Evolutionary conservation across 768 basidiomycete genomes (phyloP), one percentile per base, ranked within the genome.

Genomic region (Panaeolus cyanescens): DNA sequence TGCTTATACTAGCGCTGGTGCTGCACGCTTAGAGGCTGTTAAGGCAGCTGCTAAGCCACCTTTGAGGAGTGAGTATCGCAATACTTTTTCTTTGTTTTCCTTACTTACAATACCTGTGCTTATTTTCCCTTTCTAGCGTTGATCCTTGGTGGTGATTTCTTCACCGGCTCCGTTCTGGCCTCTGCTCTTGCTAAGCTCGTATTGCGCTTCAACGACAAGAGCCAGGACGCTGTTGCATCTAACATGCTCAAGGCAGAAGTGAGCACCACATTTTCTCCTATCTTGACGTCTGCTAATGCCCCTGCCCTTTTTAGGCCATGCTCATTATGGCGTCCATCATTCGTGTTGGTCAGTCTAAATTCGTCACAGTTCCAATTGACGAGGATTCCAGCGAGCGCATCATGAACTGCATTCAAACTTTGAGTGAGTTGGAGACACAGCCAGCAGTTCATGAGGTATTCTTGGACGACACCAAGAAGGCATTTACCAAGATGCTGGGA

Each of bases 301-400:
- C 33, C 3, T 53, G 10, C 34, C 55, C 34, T 57, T 58, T 39
- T 15, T 67, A 93, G 91, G 88, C 93, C 5, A 98, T 99, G 93
- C 83, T 99, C 58, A 94, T 99, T 72, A 98, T 99, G 97, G 90
- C 95, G 1, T 97, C 95, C 8, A 83, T 95, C 71, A 92, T 99
- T 71, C 94, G 97, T 54, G 93, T 98, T 59, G 97, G 97, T 34
- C 96, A 99, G 77, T 96, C 95, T 58, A 96, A 96, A 71, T 96
- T 96, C 66, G 92, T 91, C 42, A 87, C 92, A 0, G 90, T 89
- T 1, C 91, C 93, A n/a, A 99, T 99, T 65, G 97, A 99, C 78
- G 97, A 99, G 72, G 97, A 99, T 73, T 96, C 95, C 5, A 91
- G 87, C 66, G 97, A 99, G 75, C 89, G 97, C 25, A 94, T 99